Evolutionary conservation across 2,329 filamentous ascomycete genomes (phyloP).

Genomic region (Karstenula rhodostoma): DNA sequence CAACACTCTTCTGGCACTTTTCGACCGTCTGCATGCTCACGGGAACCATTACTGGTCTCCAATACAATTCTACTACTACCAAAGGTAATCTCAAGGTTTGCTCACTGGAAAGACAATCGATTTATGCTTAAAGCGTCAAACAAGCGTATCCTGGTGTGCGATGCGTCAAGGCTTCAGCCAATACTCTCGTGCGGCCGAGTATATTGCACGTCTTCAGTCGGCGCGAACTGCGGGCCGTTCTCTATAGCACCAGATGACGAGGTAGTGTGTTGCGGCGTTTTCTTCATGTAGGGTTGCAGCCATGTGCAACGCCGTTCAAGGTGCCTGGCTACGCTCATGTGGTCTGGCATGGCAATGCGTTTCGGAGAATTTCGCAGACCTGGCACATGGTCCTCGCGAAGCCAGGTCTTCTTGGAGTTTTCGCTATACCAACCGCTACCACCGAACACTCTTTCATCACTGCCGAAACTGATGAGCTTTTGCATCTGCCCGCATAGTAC

Average conservation of each 20-base stretch:
- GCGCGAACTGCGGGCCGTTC: not conserved
- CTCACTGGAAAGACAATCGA: not conserved
- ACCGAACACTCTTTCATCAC: not conserved
- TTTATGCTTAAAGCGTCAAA: not conserved
- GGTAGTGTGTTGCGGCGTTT: constrained; percentile 3
- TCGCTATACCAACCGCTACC: not conserved
- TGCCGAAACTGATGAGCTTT: constrained; percentile 12
- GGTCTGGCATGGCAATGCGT: constrained; percentile 13
- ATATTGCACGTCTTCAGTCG: constrained; percentile 10
- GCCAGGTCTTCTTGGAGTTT: not conserved
- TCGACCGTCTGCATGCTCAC: constrained; percentile 1
- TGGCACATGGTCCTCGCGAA: constrained; percentile 16
- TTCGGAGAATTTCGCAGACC: constrained; percentile 25
- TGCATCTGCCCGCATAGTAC: constrained; percentile 14
- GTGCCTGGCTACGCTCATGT: constrained; percentile 10
- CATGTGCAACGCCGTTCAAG: constrained; percentile 5
- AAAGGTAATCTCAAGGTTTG: not conserved
- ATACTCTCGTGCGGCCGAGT: not conserved
- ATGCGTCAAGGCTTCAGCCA: constrained; percentile 10
- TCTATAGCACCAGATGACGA: constrained; percentile 1
- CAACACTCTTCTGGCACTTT: not conserved
- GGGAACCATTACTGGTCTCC: not conserved
- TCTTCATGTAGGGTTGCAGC: constrained; percentile 9
- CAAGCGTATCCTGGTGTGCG: constrained; percentile 5
- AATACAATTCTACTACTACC: not conserved